A percentile compares a stretch with the other conserved stretches of the same genome.
Evolutionary conservation across 441 rosid species (phyloP).

Genomic region (Gossypium schwendimanii): DNA sequence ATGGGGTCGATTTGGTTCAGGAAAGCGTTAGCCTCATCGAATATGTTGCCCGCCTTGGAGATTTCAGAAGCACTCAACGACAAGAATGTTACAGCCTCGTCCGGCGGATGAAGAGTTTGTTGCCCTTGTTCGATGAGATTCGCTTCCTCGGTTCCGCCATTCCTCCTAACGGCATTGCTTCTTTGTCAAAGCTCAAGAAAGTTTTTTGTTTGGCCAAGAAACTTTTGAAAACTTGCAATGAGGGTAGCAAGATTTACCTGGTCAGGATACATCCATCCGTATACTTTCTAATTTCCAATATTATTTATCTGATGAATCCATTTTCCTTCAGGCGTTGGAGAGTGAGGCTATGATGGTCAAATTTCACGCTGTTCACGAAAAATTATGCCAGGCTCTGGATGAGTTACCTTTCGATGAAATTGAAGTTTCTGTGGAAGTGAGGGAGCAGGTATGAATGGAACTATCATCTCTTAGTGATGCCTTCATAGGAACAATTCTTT

Average conservation of each 20-base stretch:
- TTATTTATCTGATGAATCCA: too few relatives aligned
- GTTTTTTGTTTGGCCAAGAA: neutral
- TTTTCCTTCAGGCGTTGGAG: neutral
- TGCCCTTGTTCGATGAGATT: conserved; percentile 56
- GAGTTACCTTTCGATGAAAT: conserved; percentile 5
- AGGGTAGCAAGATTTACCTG: conserved; percentile 2
- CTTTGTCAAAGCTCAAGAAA: neutral
- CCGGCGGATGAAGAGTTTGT: conserved; percentile 47
- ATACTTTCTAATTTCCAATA: too few relatives aligned
- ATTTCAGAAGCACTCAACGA: conserved; percentile 39
- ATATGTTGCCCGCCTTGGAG: conserved; percentile 32
- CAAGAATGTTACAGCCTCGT: conserved; percentile 47
- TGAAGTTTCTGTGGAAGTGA: neutral
- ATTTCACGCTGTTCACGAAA: neutral
- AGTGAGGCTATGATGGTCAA: neutral
- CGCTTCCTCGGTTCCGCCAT: neutral
- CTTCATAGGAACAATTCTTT: too few relatives aligned
- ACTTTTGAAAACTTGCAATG: conserved; percentile 1
- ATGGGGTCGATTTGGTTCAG: conserved; percentile 17
- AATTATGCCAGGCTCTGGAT: neutral
- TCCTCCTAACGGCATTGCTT: neutral
- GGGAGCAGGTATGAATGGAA: neutral
- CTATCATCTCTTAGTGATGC: neutral
- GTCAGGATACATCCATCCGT: neutral
- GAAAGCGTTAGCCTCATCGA: conserved; percentile 28